Evolutionary conservation across 257 asterid species (phyloP).

Genomic region (Euphrasia confusa): DNA sequence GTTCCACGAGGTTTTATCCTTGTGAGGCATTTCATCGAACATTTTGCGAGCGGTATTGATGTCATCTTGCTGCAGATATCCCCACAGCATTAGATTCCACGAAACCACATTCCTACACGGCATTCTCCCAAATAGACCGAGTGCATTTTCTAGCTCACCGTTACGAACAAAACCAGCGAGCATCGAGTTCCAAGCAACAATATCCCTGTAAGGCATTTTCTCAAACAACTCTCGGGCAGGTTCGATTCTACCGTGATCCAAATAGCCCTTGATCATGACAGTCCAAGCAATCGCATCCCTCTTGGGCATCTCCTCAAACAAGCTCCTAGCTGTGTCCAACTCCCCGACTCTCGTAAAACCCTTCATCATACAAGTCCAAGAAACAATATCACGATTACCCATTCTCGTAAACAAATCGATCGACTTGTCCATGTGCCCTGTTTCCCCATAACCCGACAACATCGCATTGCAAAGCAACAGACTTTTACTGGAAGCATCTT

Average conservation of each 20-base stretch:
- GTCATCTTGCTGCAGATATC: slow-evolving; percentile 47
- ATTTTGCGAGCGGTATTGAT: slow-evolving; percentile 34
- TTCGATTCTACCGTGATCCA: slow-evolving; percentile 39
- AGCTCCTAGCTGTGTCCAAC: slow-evolving; percentile 46
- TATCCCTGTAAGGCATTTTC: slow-evolving; percentile 54
- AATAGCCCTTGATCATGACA: slow-evolving; percentile 65
- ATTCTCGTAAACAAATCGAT: slow-evolving; percentile 42
- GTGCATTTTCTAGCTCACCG: slow-evolving; percentile 42
- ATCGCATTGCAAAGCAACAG: slow-evolving; percentile 46
- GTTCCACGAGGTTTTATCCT: slow-evolving; percentile 61
- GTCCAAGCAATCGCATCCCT: slow-evolving; percentile 81
- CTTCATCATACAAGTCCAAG: slow-evolving; percentile 69
- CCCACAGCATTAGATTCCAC: slow-evolving; percentile 60
- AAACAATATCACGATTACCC: slow-evolving; percentile 45
- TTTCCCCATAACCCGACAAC: slow-evolving; percentile 48
- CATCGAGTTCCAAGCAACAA: slow-evolving; percentile 71
- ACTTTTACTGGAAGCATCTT: slow-evolving; percentile 34
- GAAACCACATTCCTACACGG: slow-evolving; percentile 48
- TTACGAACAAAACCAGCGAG: slow-evolving; percentile 48
- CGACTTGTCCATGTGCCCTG: slow-evolving; percentile 29
- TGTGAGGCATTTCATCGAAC: slow-evolving; percentile 51
- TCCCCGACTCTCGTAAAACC: slow-evolving; percentile 53
- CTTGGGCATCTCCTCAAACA: slow-evolving; percentile 60
- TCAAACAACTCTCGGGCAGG: slow-evolving; percentile 49
- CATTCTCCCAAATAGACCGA: slow-evolving; percentile 44